Evolutionary conservation across 2,329 filamentous ascomycete species (phyloP).

Genomic region (Ascochyta koolunga): DNA sequence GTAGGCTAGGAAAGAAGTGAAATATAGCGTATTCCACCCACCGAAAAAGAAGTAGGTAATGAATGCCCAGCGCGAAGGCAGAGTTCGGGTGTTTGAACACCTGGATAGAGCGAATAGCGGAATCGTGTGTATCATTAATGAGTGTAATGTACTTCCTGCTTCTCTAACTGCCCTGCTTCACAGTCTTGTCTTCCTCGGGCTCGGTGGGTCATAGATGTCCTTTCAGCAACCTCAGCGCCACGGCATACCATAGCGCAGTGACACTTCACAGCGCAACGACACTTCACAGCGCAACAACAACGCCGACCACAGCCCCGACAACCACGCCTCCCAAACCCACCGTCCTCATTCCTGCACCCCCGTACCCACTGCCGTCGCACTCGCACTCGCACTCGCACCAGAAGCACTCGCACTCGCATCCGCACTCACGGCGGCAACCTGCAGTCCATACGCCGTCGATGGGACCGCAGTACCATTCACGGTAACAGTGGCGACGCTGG

Average conservation of each 20-base stretch:
- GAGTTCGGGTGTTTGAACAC: too few relatives aligned
- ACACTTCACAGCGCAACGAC: too few relatives aligned
- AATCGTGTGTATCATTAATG: neutral
- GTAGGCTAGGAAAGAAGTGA: too few relatives aligned
- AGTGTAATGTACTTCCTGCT: neutral
- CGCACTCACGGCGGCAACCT: slow-evolving; percentile 45
- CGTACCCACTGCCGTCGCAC: slow-evolving; percentile 20
- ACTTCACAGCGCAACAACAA: neutral
- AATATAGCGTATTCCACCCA: too few relatives aligned
- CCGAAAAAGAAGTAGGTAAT: too few relatives aligned
- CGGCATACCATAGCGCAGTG: too few relatives aligned
- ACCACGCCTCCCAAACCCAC: slow-evolving; percentile 28
- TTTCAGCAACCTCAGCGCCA: too few relatives aligned
- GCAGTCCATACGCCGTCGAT: slow-evolving; percentile 39
- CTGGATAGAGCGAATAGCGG: neutral
- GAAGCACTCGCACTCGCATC: slow-evolving; percentile 27
- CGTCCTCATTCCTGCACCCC: too few relatives aligned
- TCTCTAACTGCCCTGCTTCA: too few relatives aligned
- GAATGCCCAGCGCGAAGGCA: too few relatives aligned
- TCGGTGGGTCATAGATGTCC: too few relatives aligned
- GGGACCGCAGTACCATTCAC: slow-evolving; percentile 29
- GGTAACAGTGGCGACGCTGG: slow-evolving; percentile 37
- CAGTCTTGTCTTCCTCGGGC: too few relatives aligned
- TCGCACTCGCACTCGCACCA: slow-evolving; percentile 20
- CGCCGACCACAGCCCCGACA: slow-evolving; percentile 30